Base-by-base conservation (phyloP, 805 yeast genomes). In the Torulaspora microellipsoides region DNA sequence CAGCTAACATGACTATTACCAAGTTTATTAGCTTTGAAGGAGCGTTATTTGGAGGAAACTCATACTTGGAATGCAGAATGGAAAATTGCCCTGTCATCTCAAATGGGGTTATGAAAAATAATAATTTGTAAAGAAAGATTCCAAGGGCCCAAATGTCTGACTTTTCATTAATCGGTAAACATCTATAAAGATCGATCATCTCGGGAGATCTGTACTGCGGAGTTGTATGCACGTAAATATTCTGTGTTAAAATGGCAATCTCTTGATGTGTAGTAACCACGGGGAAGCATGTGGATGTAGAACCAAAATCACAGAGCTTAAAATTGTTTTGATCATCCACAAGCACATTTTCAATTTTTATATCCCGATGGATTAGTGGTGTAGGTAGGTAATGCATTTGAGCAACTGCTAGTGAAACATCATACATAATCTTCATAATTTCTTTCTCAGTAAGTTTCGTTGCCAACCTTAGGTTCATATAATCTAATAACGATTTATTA, bases 121-220 rank as follows among this genome's bases (percentile, higher is more conserved):
- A 83, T 48, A 91, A 70, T 61, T 91, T 91, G 71, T 86, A 91
- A 39, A 93, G 71, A 49, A 93, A 86, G 27, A 93, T 83, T 9
- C 99, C 99, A 37, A 91, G 68, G 0, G 99, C 99, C 99, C 99
- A 91, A 37, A 91, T 85, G 66, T 91, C 99, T 7, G 91, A 75
- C 64, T 88, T 88, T 56, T 90, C 95, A 64, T 91, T 93, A 32
- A 91, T 85, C 1, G 96, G 93, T 36, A 80, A 68, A 6, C 89
- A 85, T 36, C 88, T 71, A 60, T 83, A 83, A 20, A 90, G 72
- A 65, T 91, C 97, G 44, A 91, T 78, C 98, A 91, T 93, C 61
- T 91, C 99, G 0, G 99, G 99, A 0, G 95, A 74, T 50, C 99
- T 72, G 62, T 91, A 91, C 64, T 93, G 99, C 12, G 96, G 95